A percentile compares a stretch with the other conserved stretches of the same genome.
Conservation (phyloP, 176 grass and related monocot species). For the Typha latifolia region DNA sequence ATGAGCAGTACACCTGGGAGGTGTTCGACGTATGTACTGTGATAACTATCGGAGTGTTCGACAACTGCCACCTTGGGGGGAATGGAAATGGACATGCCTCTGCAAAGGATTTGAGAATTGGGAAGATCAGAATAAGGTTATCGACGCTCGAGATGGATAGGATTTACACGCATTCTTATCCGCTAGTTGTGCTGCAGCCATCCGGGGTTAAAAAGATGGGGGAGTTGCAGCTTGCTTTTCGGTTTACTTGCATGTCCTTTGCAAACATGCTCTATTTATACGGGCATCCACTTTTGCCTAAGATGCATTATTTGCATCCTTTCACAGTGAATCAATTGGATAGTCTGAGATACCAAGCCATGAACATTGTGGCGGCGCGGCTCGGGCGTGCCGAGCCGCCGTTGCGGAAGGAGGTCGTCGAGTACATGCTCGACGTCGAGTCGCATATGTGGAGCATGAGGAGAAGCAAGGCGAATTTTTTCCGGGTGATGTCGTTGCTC, state of each 20-base stretch:
- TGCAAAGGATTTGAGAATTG: conserved; percentile 38
- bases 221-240: conserved; percentile 56
- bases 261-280: conserved; percentile 46
- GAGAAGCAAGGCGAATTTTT: conserved; percentile 79
- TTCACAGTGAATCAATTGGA: conserved; percentile 58
- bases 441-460: conserved; percentile 67
- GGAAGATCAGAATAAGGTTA: conserved; percentile 70
- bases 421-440: conserved; percentile 62
- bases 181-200: conserved; percentile 47
- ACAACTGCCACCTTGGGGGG: conserved; percentile 54
- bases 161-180: conserved; percentile 67
- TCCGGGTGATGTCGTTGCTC: conserved; percentile 45
- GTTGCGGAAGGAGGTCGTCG: conserved; percentile 52
- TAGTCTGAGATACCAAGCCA: conserved; percentile 42
- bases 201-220: conserved; percentile 64
- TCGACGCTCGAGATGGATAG: conserved; percentile 71
- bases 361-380: conserved; percentile 50
- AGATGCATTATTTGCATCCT: conserved; percentile 58
- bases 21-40: conserved; percentile 72
- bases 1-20: conserved; percentile 76
- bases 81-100: conserved; percentile 32
- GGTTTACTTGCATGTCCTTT: conserved; percentile 46
- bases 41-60: conserved; percentile 73
- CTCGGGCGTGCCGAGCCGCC: conserved; percentile 64
- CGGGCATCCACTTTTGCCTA: conserved; percentile 38